phyloP scores from a whole-genome alignment of 441 rosid genomes.

The Syzygium malaccense region DNA sequence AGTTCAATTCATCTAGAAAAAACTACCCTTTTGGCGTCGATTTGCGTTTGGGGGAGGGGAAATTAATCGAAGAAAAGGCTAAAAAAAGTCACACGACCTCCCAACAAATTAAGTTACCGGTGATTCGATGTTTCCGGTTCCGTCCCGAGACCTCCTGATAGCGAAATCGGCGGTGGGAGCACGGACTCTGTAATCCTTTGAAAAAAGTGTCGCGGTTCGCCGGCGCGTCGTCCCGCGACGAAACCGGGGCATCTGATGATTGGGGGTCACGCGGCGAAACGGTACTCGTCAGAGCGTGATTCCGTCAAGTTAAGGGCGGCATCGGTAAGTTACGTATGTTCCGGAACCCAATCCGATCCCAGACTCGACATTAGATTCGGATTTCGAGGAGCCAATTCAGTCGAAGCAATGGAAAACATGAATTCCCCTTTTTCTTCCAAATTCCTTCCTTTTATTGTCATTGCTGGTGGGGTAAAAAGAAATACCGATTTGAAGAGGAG shows the following conservation, averaged over 20 bases:
- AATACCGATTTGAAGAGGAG: neutral
- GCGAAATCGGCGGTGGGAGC: neutral
- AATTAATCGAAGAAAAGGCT: neutral
- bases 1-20: neutral
- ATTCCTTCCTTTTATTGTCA: accelerated
- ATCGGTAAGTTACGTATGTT: accelerated
- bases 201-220: accelerated
- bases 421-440: neutral
- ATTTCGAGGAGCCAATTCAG: neutral
- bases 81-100: neutral
- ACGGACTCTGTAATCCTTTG: accelerated
- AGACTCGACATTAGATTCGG: accelerated
- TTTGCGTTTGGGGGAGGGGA: neutral
- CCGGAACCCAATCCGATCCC: neutral
- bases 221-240: accelerated
- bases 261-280: accelerated
- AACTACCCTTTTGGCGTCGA: neutral
- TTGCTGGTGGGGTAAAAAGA: neutral
- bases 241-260: neutral
- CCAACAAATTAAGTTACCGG: neutral
- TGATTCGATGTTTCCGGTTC: neutral
- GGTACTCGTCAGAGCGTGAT: accelerated
- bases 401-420: neutral
- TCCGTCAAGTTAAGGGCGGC: accelerated
- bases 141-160: too few species aligned